Conservation (phyloP, 2,329 filamentous ascomycete genomes). For the Aureobasidium sp. region DNA sequence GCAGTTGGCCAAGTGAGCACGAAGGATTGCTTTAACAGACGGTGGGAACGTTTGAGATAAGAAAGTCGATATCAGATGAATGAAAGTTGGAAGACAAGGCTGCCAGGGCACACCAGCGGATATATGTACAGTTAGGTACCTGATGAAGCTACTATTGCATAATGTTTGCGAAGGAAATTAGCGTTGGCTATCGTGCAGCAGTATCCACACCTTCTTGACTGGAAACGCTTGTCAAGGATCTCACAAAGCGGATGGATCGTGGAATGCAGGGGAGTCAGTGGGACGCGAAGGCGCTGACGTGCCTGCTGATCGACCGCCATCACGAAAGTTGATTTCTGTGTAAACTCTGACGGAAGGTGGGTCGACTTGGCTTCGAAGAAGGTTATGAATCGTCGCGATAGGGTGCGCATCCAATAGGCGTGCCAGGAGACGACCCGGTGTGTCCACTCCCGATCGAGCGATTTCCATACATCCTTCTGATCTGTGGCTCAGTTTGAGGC, state of each 20-base stretch:
- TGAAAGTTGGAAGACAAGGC: neutral
- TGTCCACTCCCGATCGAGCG: slow-evolving; percentile 1
- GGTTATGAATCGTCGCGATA: neutral
- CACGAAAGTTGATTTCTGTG: neutral
- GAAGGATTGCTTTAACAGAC: neutral
- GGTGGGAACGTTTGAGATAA: neutral
- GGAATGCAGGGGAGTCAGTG: slow-evolving; percentile 2
- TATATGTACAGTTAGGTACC: neutral
- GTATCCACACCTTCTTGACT: neutral
- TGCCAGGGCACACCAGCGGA: neutral
- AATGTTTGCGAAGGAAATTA: slow-evolving; percentile 8
- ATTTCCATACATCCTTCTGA: slow-evolving; percentile 5
- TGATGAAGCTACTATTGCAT: neutral
- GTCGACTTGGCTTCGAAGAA: neutral
- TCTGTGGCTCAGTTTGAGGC: neutral
- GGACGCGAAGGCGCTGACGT: slow-evolving; percentile 2
- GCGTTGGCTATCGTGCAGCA: neutral
- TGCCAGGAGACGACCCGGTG: neutral
- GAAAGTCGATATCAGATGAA: neutral
- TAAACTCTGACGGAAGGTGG: slow-evolving; percentile 1
- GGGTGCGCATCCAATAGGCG: neutral
- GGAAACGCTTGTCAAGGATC: slow-evolving; percentile 4
- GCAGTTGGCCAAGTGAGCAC: neutral
- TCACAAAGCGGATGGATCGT: neutral
- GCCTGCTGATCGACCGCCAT: slow-evolving; percentile 8